Conservation (phyloP, 2,329 filamentous ascomycete genomes). For the Cladophialophora chaetospira region DNA sequence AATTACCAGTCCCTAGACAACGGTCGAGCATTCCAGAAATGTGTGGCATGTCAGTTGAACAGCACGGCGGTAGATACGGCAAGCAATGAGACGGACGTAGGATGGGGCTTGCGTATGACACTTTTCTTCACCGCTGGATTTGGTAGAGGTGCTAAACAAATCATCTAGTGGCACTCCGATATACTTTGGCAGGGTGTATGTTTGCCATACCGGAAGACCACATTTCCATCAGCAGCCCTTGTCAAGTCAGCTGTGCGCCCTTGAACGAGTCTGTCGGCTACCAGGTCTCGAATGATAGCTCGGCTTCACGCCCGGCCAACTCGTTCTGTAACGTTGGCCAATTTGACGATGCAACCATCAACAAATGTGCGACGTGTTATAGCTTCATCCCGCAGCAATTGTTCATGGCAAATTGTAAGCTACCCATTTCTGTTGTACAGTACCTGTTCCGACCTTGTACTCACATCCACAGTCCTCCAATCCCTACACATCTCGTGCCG, state of each 20-base stretch:
- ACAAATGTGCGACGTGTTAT: conserved; percentile 47
- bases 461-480: conserved; percentile 47
- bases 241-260: conserved; percentile 45
- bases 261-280: conserved; percentile 34
- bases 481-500: conserved; percentile 49
- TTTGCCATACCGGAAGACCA: conserved; percentile 43
- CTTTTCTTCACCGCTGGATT: not conserved
- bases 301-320: conserved; percentile 37
- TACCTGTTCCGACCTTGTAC: not conserved
- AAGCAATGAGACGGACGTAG: conserved; percentile 46
- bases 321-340: conserved; percentile 42
- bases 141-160: conserved; percentile 21
- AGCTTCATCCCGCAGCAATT: conserved; percentile 44
- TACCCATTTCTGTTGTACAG: not conserved
- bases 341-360: conserved; percentile 47
- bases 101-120: conserved; percentile 50
- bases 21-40: conserved; percentile 44
- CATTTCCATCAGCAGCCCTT: conserved; percentile 46
- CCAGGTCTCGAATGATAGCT: conserved; percentile 38
- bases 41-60: conserved; percentile 45
- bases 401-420: conserved; percentile 49
- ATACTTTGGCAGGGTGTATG: conserved; percentile 47
- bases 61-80: conserved; percentile 41
- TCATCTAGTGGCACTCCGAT: conserved; percentile 48
- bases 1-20: conserved; percentile 39